Evolutionary conservation across 371 early-diverging fungal genomes (phyloP).

Genomic region (Mortierella sp.): DNA sequence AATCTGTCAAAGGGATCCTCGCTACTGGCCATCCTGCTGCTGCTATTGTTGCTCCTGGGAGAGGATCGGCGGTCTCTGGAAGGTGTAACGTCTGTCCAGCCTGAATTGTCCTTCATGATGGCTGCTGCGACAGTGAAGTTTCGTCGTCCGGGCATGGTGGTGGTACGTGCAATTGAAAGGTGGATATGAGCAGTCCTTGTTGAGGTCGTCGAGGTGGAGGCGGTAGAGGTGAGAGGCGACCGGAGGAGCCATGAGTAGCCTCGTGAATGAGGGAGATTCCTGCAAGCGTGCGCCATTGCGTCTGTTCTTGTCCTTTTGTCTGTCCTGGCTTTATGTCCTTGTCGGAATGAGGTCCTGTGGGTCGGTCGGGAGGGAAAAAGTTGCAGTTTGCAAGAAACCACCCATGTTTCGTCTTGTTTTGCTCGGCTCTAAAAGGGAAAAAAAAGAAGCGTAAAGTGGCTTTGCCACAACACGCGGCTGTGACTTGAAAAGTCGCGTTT

Average conservation of each 20-base stretch:
- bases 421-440: not conserved
- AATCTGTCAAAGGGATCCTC: slow-evolving; percentile 27
- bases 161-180: not conserved
- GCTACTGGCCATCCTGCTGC: not conserved
- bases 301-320: not conserved
- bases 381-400: not conserved
- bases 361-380: not conserved
- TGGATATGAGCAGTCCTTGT: not conserved
- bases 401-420: not conserved
- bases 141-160: not conserved
- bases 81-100: not conserved
- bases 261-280: slow-evolving; percentile 12
- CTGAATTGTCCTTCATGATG: not conserved
- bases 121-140: not conserved
- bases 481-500: not conserved
- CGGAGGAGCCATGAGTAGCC: not conserved
- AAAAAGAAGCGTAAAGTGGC: slow-evolving; percentile 9
- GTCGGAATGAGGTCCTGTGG: not conserved
- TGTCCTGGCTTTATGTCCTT: not conserved
- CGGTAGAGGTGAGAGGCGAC: not conserved
- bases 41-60: not conserved
- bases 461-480: slow-evolving; percentile 11
- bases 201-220: not conserved
- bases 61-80: not conserved
- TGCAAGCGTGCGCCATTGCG: slow-evolving; percentile 23